These are phyloP conservation scores for Fusarium pseudograminearum DNA, from an alignment of 2,329 filamentous ascomycete species.

Conservation along the genomic window DNA sequence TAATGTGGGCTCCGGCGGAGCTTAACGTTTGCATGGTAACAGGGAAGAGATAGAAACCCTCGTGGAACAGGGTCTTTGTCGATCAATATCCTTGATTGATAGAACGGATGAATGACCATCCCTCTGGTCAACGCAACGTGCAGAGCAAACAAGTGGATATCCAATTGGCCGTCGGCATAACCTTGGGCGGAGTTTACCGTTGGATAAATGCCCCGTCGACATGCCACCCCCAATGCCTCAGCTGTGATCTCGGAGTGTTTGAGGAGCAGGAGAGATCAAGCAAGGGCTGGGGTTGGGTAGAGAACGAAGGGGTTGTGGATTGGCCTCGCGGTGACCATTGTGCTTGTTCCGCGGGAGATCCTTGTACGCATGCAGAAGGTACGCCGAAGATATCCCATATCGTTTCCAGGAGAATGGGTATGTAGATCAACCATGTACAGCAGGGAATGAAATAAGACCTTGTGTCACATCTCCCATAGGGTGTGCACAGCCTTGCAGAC, in stretches of 20 bases:
- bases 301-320: conserved; percentile 22
- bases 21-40: conserved; percentile 29
- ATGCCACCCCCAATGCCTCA: conserved; percentile 27
- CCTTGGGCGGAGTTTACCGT: conserved; percentile 27
- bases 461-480: conserved; percentile 44
- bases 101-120: conserved; percentile 36
- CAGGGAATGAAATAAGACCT: conserved; percentile 39
- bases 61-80: conserved; percentile 40
- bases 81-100: conserved; percentile 35
- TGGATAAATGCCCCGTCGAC: conserved; percentile 14
- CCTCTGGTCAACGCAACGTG: conserved; percentile 1
- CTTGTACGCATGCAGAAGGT: conserved; percentile 7
- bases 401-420: conserved; percentile 42
- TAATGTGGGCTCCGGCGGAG: conserved; percentile 23
- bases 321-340: conserved; percentile 23
- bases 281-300: conserved; percentile 26
- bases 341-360: conserved; percentile 13
- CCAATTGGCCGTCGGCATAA: conserved; percentile 29
- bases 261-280: conserved; percentile 36
- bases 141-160: conserved; percentile 23
- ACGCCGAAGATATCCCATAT: conserved; percentile 15
- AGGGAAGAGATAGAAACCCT: conserved; percentile 32
- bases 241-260: conserved; percentile 34
- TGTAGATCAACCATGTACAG: conserved; percentile 46
- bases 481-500: conserved; percentile 40